phyloP scores from a whole-genome alignment of 352 stramenopile species.

The Phytophthora palmivora region DNA sequence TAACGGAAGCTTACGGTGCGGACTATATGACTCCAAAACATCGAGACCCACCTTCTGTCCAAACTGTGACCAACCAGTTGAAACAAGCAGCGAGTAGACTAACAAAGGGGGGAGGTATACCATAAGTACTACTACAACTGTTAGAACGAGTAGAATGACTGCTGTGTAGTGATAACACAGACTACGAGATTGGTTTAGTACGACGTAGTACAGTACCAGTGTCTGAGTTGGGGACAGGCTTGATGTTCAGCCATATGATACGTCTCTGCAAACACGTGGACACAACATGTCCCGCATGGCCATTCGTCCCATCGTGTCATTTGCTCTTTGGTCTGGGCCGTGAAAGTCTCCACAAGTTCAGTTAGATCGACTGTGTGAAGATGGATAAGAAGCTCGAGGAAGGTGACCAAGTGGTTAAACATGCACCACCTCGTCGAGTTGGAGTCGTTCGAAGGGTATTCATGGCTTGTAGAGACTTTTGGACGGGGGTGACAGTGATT shows the following conservation, averaged over 20 bases:
- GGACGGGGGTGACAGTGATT: slow-evolving; percentile 8
- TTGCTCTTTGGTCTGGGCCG: slow-evolving; percentile 11
- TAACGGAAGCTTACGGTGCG: slow-evolving; percentile 41
- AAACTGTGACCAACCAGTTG: background rate
- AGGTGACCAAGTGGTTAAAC: slow-evolving; percentile 11
- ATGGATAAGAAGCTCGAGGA: slow-evolving; percentile 21
- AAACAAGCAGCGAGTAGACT: slow-evolving; percentile 24
- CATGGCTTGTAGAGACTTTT: slow-evolving; percentile 8
- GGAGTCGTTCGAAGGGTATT: slow-evolving; percentile 2
- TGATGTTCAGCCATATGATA: slow-evolving; percentile 5
- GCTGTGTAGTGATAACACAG: background rate
- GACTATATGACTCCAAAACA: slow-evolving; percentile 43
- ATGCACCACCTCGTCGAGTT: background rate
- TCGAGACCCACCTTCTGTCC: slow-evolving; percentile 1
- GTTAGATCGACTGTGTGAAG: background rate
- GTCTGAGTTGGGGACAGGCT: background rate
- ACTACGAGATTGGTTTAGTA: too few relatives aligned
- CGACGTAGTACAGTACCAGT: too few relatives aligned
- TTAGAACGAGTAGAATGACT: background rate
- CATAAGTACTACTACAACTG: too few relatives aligned
- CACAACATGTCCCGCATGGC: slow-evolving; percentile 11
- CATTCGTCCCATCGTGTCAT: slow-evolving; percentile 22
- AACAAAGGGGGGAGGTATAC: slow-evolving; percentile 23
- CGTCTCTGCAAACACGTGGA: slow-evolving; percentile 15
- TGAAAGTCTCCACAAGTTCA: background rate